Evolutionary conservation across 495 filamentous ascomycete species (phyloP), one percentile per base, ranked within the genome.

Genomic region (Lasiosphaeris hirsuta): DNA sequence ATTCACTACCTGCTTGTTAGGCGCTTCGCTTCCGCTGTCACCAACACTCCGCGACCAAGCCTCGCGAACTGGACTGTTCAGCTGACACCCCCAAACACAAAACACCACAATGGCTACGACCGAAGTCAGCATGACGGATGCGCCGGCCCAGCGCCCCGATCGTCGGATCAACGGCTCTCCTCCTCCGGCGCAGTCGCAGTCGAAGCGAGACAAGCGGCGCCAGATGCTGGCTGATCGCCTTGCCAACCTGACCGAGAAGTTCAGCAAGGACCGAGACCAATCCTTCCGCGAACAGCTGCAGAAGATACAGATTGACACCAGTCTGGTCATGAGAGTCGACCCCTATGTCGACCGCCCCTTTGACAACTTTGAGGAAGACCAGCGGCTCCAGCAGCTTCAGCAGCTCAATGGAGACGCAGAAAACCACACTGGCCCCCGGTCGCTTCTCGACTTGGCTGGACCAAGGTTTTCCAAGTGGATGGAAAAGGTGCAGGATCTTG

Each of bases 171-270:
- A 68, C 56, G 57, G 56, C 58, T 70, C 69, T 8, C 69, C 67
- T 53, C 67, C 63, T 3, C 61, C 67, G 0, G 40, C 64, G 1
- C 67, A 69, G 57, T 90, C 92, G 4, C 66, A 69, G 58, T 90
- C 92, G 4, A 98, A 98, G 78, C 83, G 90, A 63, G 92, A 97
- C 76, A 94, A 96, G 68, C 84, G 89, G 57, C 86, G 92, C 52
- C 88, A 87, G 56, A 79, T 83, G 49, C 80, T 97, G 51, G 79
- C 83, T 33, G 92, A 96, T 38, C 85, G 86, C 35, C 81, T 96
- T 19, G 76, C 79, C 15, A 80, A 86, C 44, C 82, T 97, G 61
- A 84, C 85, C 19, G 82, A 82, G 49, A 83, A 84, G 58, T 92
- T 96, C 75, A 80, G 82, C 54, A 84, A 87, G 53, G 90, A 96